Base-by-base conservation (phyloP, 768 basidiomycete genomes). In the Kondoa subrosea region DNA sequence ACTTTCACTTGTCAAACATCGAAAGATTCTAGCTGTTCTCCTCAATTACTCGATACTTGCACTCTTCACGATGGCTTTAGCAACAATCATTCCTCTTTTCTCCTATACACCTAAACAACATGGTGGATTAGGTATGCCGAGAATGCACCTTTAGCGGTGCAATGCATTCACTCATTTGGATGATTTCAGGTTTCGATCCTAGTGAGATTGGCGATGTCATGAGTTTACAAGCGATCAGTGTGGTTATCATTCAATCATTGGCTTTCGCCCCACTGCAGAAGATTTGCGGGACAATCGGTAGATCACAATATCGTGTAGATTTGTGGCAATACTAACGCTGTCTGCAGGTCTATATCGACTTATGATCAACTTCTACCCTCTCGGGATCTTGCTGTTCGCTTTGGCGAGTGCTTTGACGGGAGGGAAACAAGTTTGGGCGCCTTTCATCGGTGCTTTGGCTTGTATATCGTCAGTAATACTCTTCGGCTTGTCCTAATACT, bases 311-410 rank as follows among this genome's bases (percentile, higher is more conserved):
- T 50, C 8, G 40, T 50, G 40, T n/a, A 50, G 40, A 50, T 50
- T 8, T 8, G 40, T 8, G n/a, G 40, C 8, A 21, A 50, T 8
- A 21, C 40, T 50, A 21, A 50, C 21, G 40, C 12, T 8, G 21
- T 8, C 8, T 8, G 21, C 21, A 50, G 40, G 12, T 8, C 58
- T 71, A 1, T 74, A 72, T 63, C 62, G 70, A 1, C 27, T 61
- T 0, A 21, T 71, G 3, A 71, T 72, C 65, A 2, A 21, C 3
- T 50, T 72, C 16, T 73, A 71, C 59, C 70, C 73, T 1, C 0
- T 73, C 40, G 69, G 68, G 3, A 71, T 69, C 30, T 34, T 40
- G 0, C 34, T 73, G 2, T 71, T 73, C 58, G 72, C 74, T 2
- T 29, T 72, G 1, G 68, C 71, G 69, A 67, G 69, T 27, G 58